Percentiles rank a stretch among this genome's conserved stretches.
phyloP scores from a whole-genome alignment of 169 alveolate genomes.

The Plasmodium blacklocki region DNA sequence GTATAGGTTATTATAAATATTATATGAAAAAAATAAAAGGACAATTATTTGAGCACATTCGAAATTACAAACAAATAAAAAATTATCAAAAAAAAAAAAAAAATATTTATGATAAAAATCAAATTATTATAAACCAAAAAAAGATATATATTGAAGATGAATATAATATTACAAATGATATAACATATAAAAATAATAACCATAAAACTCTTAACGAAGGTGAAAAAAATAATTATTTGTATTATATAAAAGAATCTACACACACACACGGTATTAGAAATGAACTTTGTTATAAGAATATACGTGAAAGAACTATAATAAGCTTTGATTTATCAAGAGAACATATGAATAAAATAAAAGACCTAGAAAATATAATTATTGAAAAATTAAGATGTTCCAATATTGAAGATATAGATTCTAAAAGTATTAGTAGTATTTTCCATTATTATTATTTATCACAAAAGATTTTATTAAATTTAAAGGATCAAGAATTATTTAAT shows the following conservation, averaged over 20 bases:
- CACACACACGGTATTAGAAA: neutral
- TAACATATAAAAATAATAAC: neutral
- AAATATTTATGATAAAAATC: neutral
- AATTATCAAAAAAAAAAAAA: neutral
- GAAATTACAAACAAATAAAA: conserved; percentile 8
- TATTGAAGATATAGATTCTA: conserved; percentile 28
- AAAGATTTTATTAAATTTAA: conserved; percentile 1
- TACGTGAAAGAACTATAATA: neutral
- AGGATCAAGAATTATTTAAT: conserved; percentile 25
- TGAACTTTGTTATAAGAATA: neutral
- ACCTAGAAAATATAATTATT: conserved; percentile 41
- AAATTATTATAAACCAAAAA: neutral
- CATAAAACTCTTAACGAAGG: neutral
- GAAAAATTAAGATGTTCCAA: conserved; percentile 6
- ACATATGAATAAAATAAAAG: conserved; percentile 16
- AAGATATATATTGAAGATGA: neutral
- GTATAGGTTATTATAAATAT: conserved; percentile 50
- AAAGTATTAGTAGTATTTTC: conserved; percentile 60
- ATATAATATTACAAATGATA: neutral
- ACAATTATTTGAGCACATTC: conserved; percentile 7
- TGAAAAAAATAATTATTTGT: too few species aligned
- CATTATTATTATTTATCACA: conserved; percentile 58
- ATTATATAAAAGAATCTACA: too few species aligned
- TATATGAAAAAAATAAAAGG: conserved; percentile 10
- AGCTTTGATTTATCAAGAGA: neutral